Evolutionary conservation across 108 stramenopile species (phyloP).

Genomic region (Nitzschia putrida): DNA sequence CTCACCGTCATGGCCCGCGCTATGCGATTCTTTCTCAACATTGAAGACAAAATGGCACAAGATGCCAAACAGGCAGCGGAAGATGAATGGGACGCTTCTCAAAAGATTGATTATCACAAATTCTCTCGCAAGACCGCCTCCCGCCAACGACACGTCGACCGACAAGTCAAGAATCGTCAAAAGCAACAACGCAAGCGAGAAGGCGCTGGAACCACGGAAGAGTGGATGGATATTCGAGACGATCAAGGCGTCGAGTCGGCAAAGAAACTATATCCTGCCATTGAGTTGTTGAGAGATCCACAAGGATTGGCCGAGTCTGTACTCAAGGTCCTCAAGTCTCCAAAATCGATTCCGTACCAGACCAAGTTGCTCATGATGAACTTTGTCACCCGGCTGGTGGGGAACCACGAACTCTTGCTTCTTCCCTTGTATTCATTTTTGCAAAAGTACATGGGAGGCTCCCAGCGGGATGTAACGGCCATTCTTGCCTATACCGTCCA

Average conservation of each 20-base stretch:
- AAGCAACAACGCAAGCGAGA: constrained; percentile 69
- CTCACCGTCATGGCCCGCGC: constrained; percentile 70
- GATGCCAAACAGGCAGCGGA: constrained; percentile 76
- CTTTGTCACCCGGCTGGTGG: constrained; percentile 91
- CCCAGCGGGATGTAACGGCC: constrained; percentile 91
- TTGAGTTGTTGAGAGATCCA: constrained; percentile 93
- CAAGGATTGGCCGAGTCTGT: constrained; percentile 89
- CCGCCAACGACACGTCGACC: constrained; percentile 46
- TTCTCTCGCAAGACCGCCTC: constrained; percentile 82
- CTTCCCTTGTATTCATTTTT: constrained; percentile 92
- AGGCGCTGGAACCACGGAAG: constrained; percentile 32
- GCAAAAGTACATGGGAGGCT: constrained; percentile 94
- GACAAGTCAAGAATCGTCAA: constrained; percentile 65
- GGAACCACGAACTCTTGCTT: constrained; percentile 90
- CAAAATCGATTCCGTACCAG: constrained; percentile 75
- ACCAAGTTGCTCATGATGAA: constrained; percentile 94
- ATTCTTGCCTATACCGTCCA: constrained; percentile 95
- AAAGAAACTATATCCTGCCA: constrained; percentile 89
- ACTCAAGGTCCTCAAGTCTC: constrained; percentile 71
- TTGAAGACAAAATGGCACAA: constrained; percentile 92
- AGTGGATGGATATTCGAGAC: constrained; percentile 62
- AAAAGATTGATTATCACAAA: constrained; percentile 70
- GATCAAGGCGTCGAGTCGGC: constrained; percentile 64
- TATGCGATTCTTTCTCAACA: constrained; percentile 95
- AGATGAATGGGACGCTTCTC: constrained; percentile 66